Percentiles rank a stretch among this genome's conserved stretches.
These are phyloP conservation scores for Baeospora myosura DNA, from an alignment of 1,284 basidiomycete species.

Conservation along the genomic window DNA sequence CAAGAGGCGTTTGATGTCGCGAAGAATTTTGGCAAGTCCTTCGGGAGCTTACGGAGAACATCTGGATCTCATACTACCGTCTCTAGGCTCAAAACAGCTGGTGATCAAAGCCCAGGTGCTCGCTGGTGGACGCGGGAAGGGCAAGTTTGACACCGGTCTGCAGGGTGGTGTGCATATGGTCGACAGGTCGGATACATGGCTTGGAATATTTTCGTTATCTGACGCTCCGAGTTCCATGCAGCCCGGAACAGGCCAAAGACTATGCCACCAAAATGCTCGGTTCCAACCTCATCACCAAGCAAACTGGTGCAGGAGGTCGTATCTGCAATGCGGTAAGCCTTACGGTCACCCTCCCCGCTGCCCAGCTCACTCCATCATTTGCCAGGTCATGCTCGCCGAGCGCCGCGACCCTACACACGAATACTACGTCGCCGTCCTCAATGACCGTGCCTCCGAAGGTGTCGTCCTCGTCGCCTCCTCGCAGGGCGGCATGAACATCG, in stretches of 20 bases:
- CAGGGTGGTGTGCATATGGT: constrained; percentile 98
- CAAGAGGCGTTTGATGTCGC: constrained; percentile 90
- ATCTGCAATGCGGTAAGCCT: constrained; percentile 85
- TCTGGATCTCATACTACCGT: constrained; percentile 10
- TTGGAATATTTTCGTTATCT: constrained; percentile 6
- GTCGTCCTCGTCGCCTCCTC: constrained; percentile 92
- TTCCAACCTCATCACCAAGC: constrained; percentile 95
- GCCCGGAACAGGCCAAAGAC: constrained; percentile 85
- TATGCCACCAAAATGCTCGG: constrained; percentile 93
- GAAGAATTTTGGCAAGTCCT: constrained; percentile 64
- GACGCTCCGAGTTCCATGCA: constrained; percentile 32
- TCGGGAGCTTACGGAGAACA: neutral
- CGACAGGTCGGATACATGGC: constrained; percentile 55
- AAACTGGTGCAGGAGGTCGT: constrained; percentile 90
- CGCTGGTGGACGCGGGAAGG: constrained; percentile 97
- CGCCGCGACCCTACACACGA: constrained; percentile 91
- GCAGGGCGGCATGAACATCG: constrained; percentile 98
- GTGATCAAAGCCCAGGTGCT: constrained; percentile 99
- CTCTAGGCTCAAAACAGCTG: constrained; percentile 58
- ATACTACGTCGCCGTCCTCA: constrained; percentile 96
- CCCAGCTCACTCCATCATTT: constrained; percentile 8
- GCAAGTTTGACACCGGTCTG: constrained; percentile 93
- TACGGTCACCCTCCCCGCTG: neutral
- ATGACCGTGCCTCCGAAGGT: constrained; percentile 86
- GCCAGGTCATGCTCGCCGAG: constrained; percentile 99